A percentile compares a stretch with the other conserved stretches of the same genome.
phyloP scores from a whole-genome alignment of 2,329 filamentous ascomycete species.

The Pseudohalonectria lignicola region DNA sequence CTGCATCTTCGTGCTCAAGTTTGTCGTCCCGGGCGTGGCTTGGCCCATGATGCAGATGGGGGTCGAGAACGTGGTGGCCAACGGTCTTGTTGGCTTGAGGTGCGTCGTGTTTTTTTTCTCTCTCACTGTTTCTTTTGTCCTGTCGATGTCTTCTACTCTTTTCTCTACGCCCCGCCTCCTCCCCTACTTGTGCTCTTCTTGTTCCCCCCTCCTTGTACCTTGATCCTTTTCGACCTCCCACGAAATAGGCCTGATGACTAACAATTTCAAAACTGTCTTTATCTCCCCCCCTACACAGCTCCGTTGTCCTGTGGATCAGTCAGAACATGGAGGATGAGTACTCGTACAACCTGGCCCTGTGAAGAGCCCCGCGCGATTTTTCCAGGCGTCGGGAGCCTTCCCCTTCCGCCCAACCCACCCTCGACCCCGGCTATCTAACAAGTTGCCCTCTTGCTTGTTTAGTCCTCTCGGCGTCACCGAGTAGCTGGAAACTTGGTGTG shows the following conservation, averaged over 20 bases:
- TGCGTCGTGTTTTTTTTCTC: constrained; percentile 25
- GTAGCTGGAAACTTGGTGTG: not conserved
- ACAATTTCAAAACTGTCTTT: not conserved
- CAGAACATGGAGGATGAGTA: constrained; percentile 68
- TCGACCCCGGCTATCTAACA: not conserved
- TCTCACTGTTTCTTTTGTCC: not conserved
- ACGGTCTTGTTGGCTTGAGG: constrained; percentile 51
- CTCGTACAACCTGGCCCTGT: constrained; percentile 55
- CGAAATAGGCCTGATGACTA: not conserved
- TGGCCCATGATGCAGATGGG: constrained; percentile 56
- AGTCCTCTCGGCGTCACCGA: constrained; percentile 1
- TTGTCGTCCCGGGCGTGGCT: constrained; percentile 41
- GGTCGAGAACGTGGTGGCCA: constrained; percentile 54
- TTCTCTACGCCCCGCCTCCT: no score
- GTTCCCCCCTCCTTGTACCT: not conserved
- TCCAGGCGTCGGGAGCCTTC: no score
- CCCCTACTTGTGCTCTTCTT: not conserved
- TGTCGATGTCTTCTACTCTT: no score
- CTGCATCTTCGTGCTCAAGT: constrained; percentile 58
- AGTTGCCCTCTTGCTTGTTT: constrained; percentile 1
- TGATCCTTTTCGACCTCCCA: not conserved
- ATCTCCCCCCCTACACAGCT: no score
- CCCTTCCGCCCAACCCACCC: no score
- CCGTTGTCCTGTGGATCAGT: constrained; percentile 55
- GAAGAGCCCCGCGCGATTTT: constrained; percentile 7